Percentiles rank a stretch among this genome's conserved stretches.
Conservation (phyloP, 352 stramenopile species). For the Globisporangium spinosum region DNA sequence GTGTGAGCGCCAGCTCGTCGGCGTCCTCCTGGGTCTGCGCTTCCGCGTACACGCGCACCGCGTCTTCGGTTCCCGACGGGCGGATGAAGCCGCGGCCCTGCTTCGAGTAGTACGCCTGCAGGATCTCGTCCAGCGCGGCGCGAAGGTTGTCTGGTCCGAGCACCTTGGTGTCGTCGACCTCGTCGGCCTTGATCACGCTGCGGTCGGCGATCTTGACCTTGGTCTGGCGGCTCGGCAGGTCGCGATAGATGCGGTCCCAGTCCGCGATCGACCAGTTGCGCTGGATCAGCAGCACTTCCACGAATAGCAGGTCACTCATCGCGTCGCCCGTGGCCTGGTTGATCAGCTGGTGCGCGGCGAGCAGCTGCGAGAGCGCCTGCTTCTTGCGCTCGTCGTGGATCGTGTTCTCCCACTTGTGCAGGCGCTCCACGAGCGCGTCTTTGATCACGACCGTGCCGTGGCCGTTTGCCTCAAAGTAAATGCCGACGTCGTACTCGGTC, state of each 20-base stretch:
- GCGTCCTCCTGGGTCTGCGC: conserved; percentile 87
- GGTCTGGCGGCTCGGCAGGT: conserved; percentile 91
- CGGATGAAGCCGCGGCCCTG: conserved; percentile 91
- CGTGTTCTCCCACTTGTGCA: conserved; percentile 77
- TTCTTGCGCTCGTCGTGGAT: conserved; percentile 80
- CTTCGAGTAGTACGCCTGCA: conserved; percentile 56
- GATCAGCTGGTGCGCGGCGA: conserved; percentile 88
- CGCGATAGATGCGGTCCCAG: conserved; percentile 94
- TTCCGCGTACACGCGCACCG: conserved; percentile 98
- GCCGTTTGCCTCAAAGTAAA: conserved; percentile 99
- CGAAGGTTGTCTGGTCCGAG: conserved; percentile 59
- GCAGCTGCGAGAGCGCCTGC: conserved; percentile 75
- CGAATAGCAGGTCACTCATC: conserved; percentile 95
- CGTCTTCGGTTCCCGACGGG: conserved; percentile 97
- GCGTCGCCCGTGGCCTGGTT: conserved; percentile 98
- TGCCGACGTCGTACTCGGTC: conserved; percentile 94
- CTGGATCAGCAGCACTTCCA: conserved; percentile 93
- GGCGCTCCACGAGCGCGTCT: conserved; percentile 77
- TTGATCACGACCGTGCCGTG: conserved; percentile 98
- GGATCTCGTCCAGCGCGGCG: conserved; percentile 38
- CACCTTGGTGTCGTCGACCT: conserved; percentile 67
- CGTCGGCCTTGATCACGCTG: conserved; percentile 52
- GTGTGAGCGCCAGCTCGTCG: conserved; percentile 87
- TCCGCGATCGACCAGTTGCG: conserved; percentile 86
- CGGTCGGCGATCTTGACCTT: conserved; percentile 84